phyloP scores from a whole-genome alignment of 1,139 yeast genomes.

The Hyphopichia pseudoburtonii region DNA sequence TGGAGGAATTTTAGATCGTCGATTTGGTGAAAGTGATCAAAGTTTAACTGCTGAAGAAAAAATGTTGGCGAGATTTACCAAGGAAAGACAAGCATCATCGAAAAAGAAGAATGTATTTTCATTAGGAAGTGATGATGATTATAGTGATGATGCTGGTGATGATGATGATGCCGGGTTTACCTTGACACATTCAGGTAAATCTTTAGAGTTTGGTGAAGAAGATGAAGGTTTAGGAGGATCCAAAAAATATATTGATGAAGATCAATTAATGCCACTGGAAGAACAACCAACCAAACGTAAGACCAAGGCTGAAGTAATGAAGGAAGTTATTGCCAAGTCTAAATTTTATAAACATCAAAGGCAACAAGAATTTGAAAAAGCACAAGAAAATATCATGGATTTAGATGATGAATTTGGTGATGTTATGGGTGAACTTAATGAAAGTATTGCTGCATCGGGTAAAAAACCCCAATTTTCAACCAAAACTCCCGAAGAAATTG shows the following conservation, averaged over 20 bases:
- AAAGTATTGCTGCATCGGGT: constrained; percentile 13
- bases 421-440: constrained; percentile 59
- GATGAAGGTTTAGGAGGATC: constrained; percentile 17
- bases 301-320: constrained; percentile 93
- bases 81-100: constrained; percentile 69
- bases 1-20: constrained; percentile 79
- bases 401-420: constrained; percentile 80
- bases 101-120: constrained; percentile 58
- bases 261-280: constrained; percentile 22
- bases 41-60: constrained; percentile 80
- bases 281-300: constrained; percentile 59
- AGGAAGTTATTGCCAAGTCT: constrained; percentile 93
- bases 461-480: constrained; percentile 20
- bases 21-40: constrained; percentile 87
- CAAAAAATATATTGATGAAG: constrained; percentile 36
- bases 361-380: constrained; percentile 71
- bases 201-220: constrained; percentile 53
- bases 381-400: constrained; percentile 68
- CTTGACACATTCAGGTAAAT: constrained; percentile 80
- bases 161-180: constrained; percentile 30
- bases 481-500: constrained; percentile 48
- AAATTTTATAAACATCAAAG: constrained; percentile 87
- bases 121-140: constrained; percentile 68
- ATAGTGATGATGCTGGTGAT: constrained; percentile 41
- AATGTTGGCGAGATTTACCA: constrained; percentile 91